phyloP scores from a whole-genome alignment of 2,329 filamentous ascomycete genomes.

The Lachnellula arida region DNA sequence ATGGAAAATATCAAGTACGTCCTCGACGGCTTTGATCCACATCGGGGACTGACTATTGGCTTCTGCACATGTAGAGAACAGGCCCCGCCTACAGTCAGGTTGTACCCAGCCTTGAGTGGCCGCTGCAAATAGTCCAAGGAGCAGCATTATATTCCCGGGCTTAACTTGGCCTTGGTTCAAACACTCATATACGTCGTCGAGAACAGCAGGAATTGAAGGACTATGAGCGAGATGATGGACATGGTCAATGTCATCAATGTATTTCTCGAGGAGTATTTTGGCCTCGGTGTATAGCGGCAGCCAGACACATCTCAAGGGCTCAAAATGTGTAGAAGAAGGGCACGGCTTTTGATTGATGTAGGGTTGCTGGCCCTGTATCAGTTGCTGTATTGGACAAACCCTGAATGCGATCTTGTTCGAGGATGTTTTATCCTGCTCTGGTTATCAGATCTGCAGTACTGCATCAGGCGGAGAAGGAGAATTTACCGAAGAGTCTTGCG shows the following conservation, averaged over 20 bases:
- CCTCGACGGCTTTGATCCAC: constrained; percentile 32
- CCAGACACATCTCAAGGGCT: constrained; percentile 13
- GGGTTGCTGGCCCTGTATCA: background rate
- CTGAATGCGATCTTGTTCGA: constrained; percentile 6
- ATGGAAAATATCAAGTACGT: constrained; percentile 32
- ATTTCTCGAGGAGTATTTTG: constrained; percentile 15
- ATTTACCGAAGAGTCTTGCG: constrained; percentile 4
- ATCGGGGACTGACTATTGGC: constrained; percentile 27
- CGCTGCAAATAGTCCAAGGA: constrained; percentile 9
- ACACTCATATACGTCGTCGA: constrained; percentile 8
- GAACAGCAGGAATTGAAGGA: constrained; percentile 9
- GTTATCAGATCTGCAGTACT: background rate
- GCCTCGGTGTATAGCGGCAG: constrained; percentile 11
- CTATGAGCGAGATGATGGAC: constrained; percentile 13
- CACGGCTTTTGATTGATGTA: constrained; percentile 5
- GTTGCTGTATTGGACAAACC: constrained; percentile 12
- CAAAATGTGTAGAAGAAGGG: background rate
- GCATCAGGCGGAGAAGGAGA: background rate
- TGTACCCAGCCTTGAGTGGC: constrained; percentile 7
- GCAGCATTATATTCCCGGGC: constrained; percentile 3
- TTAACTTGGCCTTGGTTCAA: constrained; percentile 5
- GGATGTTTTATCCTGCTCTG: background rate
- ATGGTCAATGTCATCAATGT: constrained; percentile 7
- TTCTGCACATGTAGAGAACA: constrained; percentile 17
- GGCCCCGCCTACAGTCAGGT: constrained; percentile 2